Evolutionary conservation across 148 eudicot species (phyloP).

Genomic region (Cornus controversa): DNA sequence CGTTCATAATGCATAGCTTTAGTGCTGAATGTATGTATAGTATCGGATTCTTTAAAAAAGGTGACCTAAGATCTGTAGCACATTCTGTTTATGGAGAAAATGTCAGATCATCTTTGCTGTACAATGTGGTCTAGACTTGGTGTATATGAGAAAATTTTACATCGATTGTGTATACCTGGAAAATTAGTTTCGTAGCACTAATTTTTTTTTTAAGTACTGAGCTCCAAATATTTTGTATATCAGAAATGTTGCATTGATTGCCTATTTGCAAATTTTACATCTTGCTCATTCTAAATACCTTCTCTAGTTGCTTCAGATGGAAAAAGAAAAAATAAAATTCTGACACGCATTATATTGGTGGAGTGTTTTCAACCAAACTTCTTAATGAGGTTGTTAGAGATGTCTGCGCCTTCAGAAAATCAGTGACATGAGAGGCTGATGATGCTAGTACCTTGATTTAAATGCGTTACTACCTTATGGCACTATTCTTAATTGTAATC

Average conservation of each 20-base stretch:
- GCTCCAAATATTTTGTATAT: background rate
- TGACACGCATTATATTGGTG: background rate
- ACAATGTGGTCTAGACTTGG: background rate
- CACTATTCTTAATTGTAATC: no score
- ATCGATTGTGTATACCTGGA: no score
- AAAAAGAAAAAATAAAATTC: no score
- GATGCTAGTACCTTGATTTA: no score
- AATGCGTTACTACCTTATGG: no score
- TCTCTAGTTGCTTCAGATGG: background rate
- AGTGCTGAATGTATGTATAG: background rate
- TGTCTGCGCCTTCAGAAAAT: background rate
- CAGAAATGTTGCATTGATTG: background rate
- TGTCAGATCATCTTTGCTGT: background rate
- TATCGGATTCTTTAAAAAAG: background rate
- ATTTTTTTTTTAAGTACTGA: no score
- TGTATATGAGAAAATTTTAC: background rate
- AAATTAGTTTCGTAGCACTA: background rate
- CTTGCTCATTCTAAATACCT: background rate
- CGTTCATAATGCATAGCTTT: background rate
- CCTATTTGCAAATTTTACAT: background rate
- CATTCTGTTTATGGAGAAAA: background rate
- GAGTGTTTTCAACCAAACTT: background rate
- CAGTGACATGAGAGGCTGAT: background rate
- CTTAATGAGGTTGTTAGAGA: no score
- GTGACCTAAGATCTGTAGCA: background rate